Evolutionary conservation across 306 rosid genomes (phyloP), one percentile per base, ranked within the genome.

Genomic region (Malus domestica): DNA sequence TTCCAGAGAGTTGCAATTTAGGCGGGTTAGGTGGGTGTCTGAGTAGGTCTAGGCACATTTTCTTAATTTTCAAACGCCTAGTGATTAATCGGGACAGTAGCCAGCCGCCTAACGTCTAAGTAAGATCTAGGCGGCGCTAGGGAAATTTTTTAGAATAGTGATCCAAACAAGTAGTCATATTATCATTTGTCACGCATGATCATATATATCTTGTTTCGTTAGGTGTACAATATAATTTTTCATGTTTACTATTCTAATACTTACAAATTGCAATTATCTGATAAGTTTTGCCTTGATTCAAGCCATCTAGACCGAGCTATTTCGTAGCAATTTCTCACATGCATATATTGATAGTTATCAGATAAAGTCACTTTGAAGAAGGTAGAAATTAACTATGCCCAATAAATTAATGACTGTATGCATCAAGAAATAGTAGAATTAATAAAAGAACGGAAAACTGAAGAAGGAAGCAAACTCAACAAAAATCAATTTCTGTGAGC

Each of bases 31-130:
- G 42, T 1, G 0, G 9, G 42, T 0, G 42, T 38, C 2, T 38
- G 2, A 2, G 42, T 2, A 38, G 2, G 10, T 38, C 0, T 38
- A 38, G 9, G 0, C 42, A 38, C 42, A 0, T 0, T 7, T 38
- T 38, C 10, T 38, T 38, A 38, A 38, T 38, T 38, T 38, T 38
- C 42, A 38, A 38, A 38, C 2, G 42, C 10, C 2, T 38, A 38
- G 42, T 38, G 10, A 38, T 38, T 38, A 38, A 38, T 38, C 8
- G 9, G 42, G 9, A 38, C 2, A 7, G 2, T 38, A 2, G 0
- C 2, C 9, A 38, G 0, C 42, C 42, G 42, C 10, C 2, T 38
- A 38, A 0, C 9, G 9, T 38, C 42, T 38, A 38, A 38, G 42
- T 0, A 38, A 2, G 0, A 35, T 35, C 2, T 6, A 35, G 40